Evolutionary conservation across 306 rosid species (phyloP), one percentile per base, ranked within the genome.

Genomic region (Vigna trinervia): DNA sequence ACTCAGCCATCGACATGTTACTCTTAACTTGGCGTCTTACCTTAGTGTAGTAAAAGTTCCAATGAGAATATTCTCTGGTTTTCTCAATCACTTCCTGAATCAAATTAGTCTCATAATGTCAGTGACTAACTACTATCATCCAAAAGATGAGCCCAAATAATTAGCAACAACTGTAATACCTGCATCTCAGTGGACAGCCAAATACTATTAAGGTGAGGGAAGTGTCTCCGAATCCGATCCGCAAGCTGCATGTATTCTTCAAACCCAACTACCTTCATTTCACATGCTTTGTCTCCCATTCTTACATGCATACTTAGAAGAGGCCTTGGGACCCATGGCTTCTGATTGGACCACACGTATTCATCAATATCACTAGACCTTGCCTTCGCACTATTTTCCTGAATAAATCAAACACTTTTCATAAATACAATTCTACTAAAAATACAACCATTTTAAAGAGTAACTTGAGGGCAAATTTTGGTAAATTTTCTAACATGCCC

Each of bases 131-230:
- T 60, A 71, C n/a, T 26, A 38, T 22, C 22, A 67, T 46, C 43
- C 34, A 60, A 64, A 26, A 45, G 13, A 46, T 43, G 17, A 45
- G 8, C 26, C 67, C 23, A 47, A 43, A 82, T 53, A 15, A 71
- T 43, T 48, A 47, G 30, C 38, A 69, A 69, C 65, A 75, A 75
- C 0, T 10, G 17, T 4, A 30, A 14, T 48, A 90, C 98, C 97
- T 91, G 96, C 95, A 93, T 91, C 88, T 93, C 98, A 0, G 97
- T 91, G 4, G 98, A 91, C 15, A 93, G 86, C 98, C 97, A 93
- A 74, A 88, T 76, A 71, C 78, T 84, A 13, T 84, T 82, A 47
- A 91, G 93, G 64, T 90, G 82, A 4, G 96, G 98, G 64, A 92
- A 95, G 71, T 82, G 91, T 69, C 68, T 85, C 69, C 96, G 62